Percentiles rank a stretch among this genome's conserved stretches.
phyloP scores from a whole-genome alignment of 2,329 filamentous ascomycete species.

The Curvularia spicifera region DNA sequence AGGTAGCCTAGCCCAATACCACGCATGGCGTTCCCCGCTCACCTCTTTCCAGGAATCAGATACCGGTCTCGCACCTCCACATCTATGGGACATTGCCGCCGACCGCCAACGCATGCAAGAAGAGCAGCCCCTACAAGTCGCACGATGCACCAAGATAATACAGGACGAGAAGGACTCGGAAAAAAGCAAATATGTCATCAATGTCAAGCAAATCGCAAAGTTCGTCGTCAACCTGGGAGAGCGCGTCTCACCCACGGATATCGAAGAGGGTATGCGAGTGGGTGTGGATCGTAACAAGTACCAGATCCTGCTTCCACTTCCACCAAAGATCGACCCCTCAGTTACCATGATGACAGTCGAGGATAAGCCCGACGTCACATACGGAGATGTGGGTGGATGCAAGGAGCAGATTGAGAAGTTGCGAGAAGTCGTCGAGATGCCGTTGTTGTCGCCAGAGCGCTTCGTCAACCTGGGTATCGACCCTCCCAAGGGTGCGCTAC shows the following conservation, averaged over 20 bases:
- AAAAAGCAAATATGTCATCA: slow-evolving; percentile 99
- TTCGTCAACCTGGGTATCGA: slow-evolving; percentile 99
- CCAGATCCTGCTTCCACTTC: slow-evolving; percentile 94
- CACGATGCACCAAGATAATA: slow-evolving; percentile 98
- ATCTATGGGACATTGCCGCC: slow-evolving; percentile 98
- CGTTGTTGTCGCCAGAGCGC: slow-evolving; percentile 90
- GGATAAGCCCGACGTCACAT: slow-evolving; percentile 99
- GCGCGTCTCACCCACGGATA: slow-evolving; percentile 96
- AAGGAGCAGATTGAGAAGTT: slow-evolving; percentile 99
- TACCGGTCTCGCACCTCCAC: slow-evolving; percentile 94
- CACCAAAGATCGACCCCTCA: slow-evolving; percentile 97
- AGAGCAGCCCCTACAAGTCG: slow-evolving; percentile 96
- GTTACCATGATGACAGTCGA: slow-evolving; percentile 99
- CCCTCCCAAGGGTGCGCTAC: slow-evolving; percentile 92
- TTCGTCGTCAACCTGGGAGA: slow-evolving; percentile 98
- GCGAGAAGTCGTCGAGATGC: slow-evolving; percentile 98
- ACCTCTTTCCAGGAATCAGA: slow-evolving; percentile 80
- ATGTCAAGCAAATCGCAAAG: slow-evolving; percentile 99
- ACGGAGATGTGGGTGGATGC: slow-evolving; percentile 97
- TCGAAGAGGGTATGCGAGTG: slow-evolving; percentile 98
- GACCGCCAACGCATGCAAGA: slow-evolving; percentile 98
- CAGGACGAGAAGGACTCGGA: slow-evolving; percentile 93
- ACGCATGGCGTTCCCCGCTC: background rate
- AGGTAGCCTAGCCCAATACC: slow-evolving; percentile 17
- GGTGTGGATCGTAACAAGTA: slow-evolving; percentile 99